These are phyloP conservation scores for Centella asiatica DNA, from an alignment of 129 eudicot species.

Conservation along the genomic window DNA sequence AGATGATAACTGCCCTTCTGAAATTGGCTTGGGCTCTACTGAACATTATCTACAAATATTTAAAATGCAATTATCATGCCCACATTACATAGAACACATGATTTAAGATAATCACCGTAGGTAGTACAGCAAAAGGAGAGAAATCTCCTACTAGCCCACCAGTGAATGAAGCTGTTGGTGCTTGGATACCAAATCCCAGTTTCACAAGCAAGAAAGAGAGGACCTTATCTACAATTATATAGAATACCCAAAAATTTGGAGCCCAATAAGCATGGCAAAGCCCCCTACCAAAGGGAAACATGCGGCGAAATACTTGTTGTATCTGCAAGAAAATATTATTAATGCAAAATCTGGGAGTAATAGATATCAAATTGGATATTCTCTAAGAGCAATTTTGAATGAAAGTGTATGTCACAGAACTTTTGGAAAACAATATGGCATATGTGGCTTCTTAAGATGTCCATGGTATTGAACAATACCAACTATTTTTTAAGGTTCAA, in stretches of 20 bases:
- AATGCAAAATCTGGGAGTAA: constrained; percentile 1
- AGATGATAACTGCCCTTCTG: no score
- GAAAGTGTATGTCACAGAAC: no score
- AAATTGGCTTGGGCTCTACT: not conserved
- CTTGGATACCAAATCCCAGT: constrained; percentile 52
- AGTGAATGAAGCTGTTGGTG: constrained; percentile 86
- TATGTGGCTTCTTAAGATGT: no score
- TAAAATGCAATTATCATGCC: not conserved
- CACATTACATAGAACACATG: not conserved
- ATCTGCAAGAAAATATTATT: constrained; percentile 44
- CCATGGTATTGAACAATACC: no score
- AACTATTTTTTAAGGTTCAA: no score
- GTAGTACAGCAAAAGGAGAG: constrained; percentile 84
- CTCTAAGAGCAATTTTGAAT: no score
- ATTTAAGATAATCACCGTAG: constrained; percentile 40
- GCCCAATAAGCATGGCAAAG: constrained; percentile 99
- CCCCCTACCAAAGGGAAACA: constrained; percentile 99
- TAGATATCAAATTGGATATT: not conserved
- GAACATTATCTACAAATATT: not conserved
- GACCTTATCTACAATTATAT: constrained; percentile 64
- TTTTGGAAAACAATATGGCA: no score
- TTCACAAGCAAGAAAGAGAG: constrained; percentile 49
- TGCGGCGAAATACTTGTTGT: constrained; percentile 64
- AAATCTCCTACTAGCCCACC: constrained; percentile 96
- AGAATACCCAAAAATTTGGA: constrained; percentile 96